Conservation (phyloP, 177 flowering plant species). For the Telopea speciosissima region DNA sequence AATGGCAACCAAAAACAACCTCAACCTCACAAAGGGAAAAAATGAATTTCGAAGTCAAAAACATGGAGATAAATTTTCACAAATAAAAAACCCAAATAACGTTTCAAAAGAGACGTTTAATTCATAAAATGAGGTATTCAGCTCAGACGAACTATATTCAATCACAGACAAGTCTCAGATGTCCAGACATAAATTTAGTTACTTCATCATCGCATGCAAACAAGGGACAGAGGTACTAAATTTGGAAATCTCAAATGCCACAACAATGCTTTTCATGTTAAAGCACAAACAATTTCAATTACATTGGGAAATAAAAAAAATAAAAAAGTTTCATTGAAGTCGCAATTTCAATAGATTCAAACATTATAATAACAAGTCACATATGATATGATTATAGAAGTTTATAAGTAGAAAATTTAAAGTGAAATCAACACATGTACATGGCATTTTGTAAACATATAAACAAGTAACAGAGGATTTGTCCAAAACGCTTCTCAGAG, state of each 20-base stretch:
- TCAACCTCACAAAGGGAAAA: too few relatives aligned
- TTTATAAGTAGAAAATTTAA: too few relatives aligned
- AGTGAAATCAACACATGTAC: neutral
- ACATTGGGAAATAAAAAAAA: neutral
- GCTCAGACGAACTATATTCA: slow-evolving; percentile 15
- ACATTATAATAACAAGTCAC: too few relatives aligned
- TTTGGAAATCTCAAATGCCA: neutral
- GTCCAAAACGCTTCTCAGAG: slow-evolving; percentile 25
- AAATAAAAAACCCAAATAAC: too few relatives aligned
- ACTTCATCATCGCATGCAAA: slow-evolving; percentile 7
- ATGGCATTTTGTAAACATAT: neutral
- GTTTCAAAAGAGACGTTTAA: too few relatives aligned
- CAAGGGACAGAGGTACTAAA: neutral
- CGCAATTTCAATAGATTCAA: neutral
- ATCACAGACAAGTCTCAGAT: slow-evolving; percentile 21
- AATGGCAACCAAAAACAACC: too few relatives aligned
- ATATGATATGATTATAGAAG: too few relatives aligned
- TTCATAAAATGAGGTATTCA: too few relatives aligned
- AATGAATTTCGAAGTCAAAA: too few relatives aligned
- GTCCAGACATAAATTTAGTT: slow-evolving; percentile 21
- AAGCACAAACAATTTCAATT: neutral
- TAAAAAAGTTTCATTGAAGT: neutral
- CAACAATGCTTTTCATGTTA: neutral
- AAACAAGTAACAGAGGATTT: neutral
- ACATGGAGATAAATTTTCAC: too few relatives aligned